Conservation (phyloP, 2,329 filamentous ascomycete species). For the Lasiodiplodia hormozganensis region DNA sequence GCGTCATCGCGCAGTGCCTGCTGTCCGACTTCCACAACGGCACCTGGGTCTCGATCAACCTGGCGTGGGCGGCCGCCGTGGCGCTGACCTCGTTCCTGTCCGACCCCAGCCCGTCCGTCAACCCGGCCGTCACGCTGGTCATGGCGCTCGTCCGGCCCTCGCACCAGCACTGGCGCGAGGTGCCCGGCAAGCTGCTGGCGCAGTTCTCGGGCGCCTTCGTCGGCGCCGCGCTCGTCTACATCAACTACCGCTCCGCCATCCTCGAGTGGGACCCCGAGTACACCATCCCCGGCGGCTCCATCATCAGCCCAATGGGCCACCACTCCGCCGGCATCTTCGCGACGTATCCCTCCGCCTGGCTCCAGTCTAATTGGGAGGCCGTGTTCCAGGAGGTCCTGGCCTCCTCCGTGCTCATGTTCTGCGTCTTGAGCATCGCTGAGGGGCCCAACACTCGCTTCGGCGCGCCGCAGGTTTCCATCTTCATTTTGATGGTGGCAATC, state of each 20-base stretch:
- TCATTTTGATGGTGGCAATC: constrained; percentile 77
- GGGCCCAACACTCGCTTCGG: constrained; percentile 49
- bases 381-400: constrained; percentile 77
- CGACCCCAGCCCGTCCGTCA: constrained; percentile 69
- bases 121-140: constrained; percentile 70
- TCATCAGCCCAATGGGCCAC: constrained; percentile 62
- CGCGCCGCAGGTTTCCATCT: constrained; percentile 55
- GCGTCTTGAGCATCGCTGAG: constrained; percentile 74
- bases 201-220: constrained; percentile 72
- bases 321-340: constrained; percentile 75
- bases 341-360: constrained; percentile 72
- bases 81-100: constrained; percentile 65
- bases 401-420: constrained; percentile 72
- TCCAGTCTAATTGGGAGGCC: constrained; percentile 67
- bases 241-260: constrained; percentile 63
- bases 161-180: constrained; percentile 71
- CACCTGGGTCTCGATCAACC: constrained; percentile 48
- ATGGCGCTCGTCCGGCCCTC: constrained; percentile 68
- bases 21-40: constrained; percentile 51
- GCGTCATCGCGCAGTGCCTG: constrained; percentile 53
- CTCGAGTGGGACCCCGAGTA: constrained; percentile 61
- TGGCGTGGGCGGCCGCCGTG: constrained; percentile 38
- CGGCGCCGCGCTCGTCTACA: constrained; percentile 56
- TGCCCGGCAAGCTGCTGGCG: constrained; percentile 70
- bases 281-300: constrained; percentile 64